Conservation (phyloP, 2,329 filamentous ascomycete genomes). For the Alternaria infectoria region DNA sequence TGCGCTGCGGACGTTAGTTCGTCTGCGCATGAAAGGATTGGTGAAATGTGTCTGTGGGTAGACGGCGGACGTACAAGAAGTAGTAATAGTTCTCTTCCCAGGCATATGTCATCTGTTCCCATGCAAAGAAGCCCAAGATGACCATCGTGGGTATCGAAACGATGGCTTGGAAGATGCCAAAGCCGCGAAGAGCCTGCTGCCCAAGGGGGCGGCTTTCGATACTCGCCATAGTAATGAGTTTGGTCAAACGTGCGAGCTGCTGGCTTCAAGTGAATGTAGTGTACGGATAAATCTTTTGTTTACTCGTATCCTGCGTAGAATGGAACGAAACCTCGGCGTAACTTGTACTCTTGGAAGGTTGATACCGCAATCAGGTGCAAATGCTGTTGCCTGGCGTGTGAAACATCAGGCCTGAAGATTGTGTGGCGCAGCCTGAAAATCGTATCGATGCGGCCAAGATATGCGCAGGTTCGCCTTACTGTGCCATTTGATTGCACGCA, state of each 20-base stretch:
- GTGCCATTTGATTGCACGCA: neutral
- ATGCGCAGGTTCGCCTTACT: neutral
- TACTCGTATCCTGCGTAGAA: neutral
- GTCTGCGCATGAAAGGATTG: neutral
- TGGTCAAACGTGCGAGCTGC: neutral
- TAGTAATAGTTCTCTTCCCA: neutral
- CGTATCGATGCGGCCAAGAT: neutral
- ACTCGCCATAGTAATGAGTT: neutral
- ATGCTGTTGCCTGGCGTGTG: neutral
- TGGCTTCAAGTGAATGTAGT: neutral
- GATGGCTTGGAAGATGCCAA: neutral
- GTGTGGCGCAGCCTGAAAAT: neutral
- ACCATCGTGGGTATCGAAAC: neutral
- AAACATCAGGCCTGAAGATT: neutral
- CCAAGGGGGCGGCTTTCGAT: neutral
- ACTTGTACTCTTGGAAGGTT: neutral
- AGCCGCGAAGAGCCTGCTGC: neutral
- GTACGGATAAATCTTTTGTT: too few relatives aligned
- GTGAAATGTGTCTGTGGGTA: too few relatives aligned
- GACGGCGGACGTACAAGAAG: neutral
- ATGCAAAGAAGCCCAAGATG: neutral
- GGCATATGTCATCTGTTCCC: neutral
- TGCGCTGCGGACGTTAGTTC: neutral
- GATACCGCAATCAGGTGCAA: neutral
- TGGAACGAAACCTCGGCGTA: fast-evolving